Evolutionary conservation across 208 protist species (phyloP).

Genomic region (Herpetomonas tarakana): DNA sequence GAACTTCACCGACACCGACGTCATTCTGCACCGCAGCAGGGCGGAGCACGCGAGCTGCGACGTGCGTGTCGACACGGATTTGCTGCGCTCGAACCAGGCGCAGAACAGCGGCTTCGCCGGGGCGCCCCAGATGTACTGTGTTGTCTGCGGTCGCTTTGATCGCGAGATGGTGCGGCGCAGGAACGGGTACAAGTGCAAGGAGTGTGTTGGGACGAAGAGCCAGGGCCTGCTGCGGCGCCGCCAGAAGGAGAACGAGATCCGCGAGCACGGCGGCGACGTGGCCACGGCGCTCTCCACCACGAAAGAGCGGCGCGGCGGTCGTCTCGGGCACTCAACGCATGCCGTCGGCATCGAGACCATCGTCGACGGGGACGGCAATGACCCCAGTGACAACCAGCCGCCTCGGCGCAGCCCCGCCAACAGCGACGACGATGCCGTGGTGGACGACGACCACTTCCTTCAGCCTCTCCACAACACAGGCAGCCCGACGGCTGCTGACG

Average conservation of each 20-base stretch:
- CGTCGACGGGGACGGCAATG: constrained; percentile 3
- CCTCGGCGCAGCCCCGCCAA: background rate
- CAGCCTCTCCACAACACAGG: background rate
- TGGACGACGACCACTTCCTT: constrained; percentile 20
- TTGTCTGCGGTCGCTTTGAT: constrained; percentile 80
- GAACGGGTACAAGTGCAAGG: constrained; percentile 78
- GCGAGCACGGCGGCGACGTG: constrained; percentile 2
- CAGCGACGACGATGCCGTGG: background rate
- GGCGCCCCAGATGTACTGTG: constrained; percentile 68
- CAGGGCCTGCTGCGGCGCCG: constrained; percentile 52
- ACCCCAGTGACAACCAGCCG: background rate
- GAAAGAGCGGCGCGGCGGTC: background rate
- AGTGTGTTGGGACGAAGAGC: constrained; percentile 76
- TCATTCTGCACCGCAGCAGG: constrained; percentile 58
- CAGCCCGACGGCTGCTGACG: background rate
- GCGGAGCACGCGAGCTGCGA: constrained; percentile 31
- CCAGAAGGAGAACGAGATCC: constrained; percentile 35
- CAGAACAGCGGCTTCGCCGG: constrained; percentile 13
- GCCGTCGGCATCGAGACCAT: constrained; percentile 23
- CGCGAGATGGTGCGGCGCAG: constrained; percentile 70
- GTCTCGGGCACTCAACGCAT: constrained; percentile 9
- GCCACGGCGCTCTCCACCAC: background rate
- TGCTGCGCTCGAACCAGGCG: constrained; percentile 57
- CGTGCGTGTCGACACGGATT: constrained; percentile 59
- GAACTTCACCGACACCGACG: constrained; percentile 70